These are phyloP conservation scores for Poterioochromonas sp. DNA, from an alignment of 352 stramenopile genomes.

Conservation along the genomic window DNA sequence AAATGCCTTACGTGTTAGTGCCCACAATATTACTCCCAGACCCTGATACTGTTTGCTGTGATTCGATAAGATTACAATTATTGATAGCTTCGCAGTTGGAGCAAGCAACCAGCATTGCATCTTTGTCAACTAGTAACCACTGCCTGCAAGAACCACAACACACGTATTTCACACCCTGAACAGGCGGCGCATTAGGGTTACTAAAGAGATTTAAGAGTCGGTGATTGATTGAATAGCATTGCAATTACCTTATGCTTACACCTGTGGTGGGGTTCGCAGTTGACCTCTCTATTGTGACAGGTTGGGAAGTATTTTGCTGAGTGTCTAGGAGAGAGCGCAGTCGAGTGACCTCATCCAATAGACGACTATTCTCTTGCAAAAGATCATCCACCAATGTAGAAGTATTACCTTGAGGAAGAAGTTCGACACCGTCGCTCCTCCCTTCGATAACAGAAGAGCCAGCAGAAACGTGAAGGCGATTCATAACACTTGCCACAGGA, in stretches of 20 bases:
- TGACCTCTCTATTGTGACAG: no score
- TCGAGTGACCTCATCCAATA: background rate
- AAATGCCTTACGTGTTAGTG: no score
- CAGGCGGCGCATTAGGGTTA: background rate
- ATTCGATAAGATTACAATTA: no score
- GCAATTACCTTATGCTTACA: background rate
- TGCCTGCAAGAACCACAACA: slow-evolving; percentile 30
- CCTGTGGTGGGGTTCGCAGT: background rate
- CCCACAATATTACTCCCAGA: no score
- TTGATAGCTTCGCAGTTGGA: slow-evolving; percentile 26
- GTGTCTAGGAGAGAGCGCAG: background rate
- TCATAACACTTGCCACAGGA: no score
- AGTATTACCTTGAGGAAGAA: no score
- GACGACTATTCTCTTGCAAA: slow-evolving; percentile 8
- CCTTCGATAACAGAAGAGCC: no score
- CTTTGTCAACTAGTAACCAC: background rate
- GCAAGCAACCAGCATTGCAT: slow-evolving; percentile 14
- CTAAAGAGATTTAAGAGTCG: background rate
- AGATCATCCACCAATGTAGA: no score
- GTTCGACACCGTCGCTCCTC: no score
- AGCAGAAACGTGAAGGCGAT: no score
- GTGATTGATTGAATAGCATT: background rate
- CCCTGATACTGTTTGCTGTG: no score
- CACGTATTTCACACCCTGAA: slow-evolving; percentile 18
- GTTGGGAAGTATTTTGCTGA: no score